Evolutionary conservation across 306 rosid species (phyloP).

Genomic region (Citrullus amarus): DNA sequence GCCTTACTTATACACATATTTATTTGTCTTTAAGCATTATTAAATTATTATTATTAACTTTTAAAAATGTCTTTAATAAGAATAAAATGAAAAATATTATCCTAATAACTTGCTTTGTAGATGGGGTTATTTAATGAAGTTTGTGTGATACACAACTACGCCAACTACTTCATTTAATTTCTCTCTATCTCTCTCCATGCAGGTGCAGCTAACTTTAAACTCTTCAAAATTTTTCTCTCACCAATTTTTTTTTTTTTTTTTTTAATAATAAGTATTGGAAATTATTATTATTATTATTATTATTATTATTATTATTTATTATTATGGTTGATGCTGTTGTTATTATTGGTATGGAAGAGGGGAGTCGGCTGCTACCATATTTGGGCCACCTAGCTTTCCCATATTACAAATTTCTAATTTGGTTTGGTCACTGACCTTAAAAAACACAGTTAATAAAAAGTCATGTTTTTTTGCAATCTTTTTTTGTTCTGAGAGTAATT

Average conservation of each 20-base stretch:
- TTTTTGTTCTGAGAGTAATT: not conserved
- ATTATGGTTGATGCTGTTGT: too few relatives aligned
- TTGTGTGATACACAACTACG: not conserved
- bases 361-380: not conserved
- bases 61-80: too few relatives aligned
- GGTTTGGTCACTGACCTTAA: not conserved
- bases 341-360: not conserved
- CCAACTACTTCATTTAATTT: constrained; percentile 9
- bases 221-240: not conserved
- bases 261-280: too few relatives aligned
- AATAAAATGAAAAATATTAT: too few relatives aligned
- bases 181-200: not conserved
- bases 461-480: not conserved
- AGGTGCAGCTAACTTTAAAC: not conserved
- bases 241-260: not conserved
- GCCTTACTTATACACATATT: not conserved
- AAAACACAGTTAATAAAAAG: too few relatives aligned
- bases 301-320: not conserved
- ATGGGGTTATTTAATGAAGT: constrained; percentile 1
- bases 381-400: not conserved
- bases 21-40: not conserved
- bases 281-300: too few relatives aligned
- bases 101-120: not conserved
- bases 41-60: too few relatives aligned
- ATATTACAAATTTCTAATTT: not conserved